These are phyloP conservation scores for Magnolia changhungtana DNA, from an alignment of 164 flowering plant species.

Conservation along the genomic window DNA sequence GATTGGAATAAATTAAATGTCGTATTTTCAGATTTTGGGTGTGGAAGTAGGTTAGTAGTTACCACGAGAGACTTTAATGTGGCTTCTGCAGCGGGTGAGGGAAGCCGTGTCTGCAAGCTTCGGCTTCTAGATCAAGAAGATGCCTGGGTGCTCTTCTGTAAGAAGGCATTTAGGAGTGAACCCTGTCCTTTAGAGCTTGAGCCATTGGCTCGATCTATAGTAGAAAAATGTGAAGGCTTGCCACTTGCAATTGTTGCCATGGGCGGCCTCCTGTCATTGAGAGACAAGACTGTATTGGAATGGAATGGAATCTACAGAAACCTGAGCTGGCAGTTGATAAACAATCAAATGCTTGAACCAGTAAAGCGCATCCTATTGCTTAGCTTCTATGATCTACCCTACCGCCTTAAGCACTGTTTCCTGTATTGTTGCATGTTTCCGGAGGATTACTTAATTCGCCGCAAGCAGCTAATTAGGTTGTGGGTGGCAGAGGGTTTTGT, in stretches of 20 bases:
- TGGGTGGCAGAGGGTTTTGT: constrained; percentile 30
- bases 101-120: not conserved
- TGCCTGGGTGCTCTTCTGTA: constrained; percentile 6
- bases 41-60: constrained; percentile 21
- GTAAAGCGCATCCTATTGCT: constrained; percentile 1
- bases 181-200: not conserved
- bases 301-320: constrained; percentile 9
- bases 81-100: constrained; percentile 27
- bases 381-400: constrained; percentile 15
- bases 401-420: constrained; percentile 22
- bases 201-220: constrained; percentile 2
- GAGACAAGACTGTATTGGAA: not conserved
- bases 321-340: constrained; percentile 14
- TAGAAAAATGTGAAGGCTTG: constrained; percentile 21
- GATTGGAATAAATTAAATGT: too few species aligned
- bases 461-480: constrained; percentile 14
- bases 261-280: constrained; percentile 14
- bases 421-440: constrained; percentile 20
- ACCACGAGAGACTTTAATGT: constrained; percentile 7
- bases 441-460: constrained; percentile 11
- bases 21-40: too few species aligned
- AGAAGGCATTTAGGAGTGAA: constrained; percentile 1
- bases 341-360: not conserved
- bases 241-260: constrained; percentile 23
- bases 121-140: not conserved